Evolutionary conservation across 1,139 yeast species (phyloP).

Genomic region (Spencermartinsiella ligniputridi): DNA sequence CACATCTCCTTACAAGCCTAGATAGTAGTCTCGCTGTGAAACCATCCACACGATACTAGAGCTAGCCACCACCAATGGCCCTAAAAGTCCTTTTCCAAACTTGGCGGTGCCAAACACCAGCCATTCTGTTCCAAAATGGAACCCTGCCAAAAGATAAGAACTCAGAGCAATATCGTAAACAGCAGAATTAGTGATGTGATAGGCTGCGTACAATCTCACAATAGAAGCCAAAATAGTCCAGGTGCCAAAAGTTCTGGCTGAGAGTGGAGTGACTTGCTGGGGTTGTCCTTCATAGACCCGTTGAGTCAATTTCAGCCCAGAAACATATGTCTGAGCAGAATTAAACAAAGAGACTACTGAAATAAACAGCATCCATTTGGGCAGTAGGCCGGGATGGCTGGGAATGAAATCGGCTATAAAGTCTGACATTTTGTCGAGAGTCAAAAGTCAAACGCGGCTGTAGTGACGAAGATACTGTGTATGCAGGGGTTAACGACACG

Average conservation of each 20-base stretch:
- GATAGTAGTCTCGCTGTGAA: slow-evolving; percentile 38
- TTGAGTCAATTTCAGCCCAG: slow-evolving; percentile 69
- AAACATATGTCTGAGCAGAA: slow-evolving; percentile 79
- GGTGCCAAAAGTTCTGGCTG: slow-evolving; percentile 96
- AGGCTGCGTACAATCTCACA: slow-evolving; percentile 84
- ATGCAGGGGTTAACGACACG: neutral
- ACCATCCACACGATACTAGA: slow-evolving; percentile 46
- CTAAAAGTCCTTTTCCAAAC: slow-evolving; percentile 81
- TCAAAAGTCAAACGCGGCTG: neutral
- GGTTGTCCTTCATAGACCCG: slow-evolving; percentile 73
- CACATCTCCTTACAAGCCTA: slow-evolving; percentile 7
- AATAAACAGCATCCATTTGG: slow-evolving; percentile 70
- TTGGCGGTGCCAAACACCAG: slow-evolving; percentile 70
- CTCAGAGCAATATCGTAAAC: slow-evolving; percentile 76
- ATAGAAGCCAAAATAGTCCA: slow-evolving; percentile 91
- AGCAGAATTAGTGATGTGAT: slow-evolving; percentile 60
- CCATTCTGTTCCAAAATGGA: slow-evolving; percentile 85
- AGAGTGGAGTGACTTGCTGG: slow-evolving; percentile 60
- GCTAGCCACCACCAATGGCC: slow-evolving; percentile 68
- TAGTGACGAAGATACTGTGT: neutral
- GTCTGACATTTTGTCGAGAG: slow-evolving; percentile 5
- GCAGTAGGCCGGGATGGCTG: slow-evolving; percentile 47
- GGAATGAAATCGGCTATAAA: slow-evolving; percentile 32
- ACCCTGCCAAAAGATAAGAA: slow-evolving; percentile 78
- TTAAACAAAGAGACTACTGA: slow-evolving; percentile 88